These are phyloP conservation scores for Colletotrichum graminicola DNA, from an alignment of 2,329 filamentous ascomycete species.

Conservation along the genomic window DNA sequence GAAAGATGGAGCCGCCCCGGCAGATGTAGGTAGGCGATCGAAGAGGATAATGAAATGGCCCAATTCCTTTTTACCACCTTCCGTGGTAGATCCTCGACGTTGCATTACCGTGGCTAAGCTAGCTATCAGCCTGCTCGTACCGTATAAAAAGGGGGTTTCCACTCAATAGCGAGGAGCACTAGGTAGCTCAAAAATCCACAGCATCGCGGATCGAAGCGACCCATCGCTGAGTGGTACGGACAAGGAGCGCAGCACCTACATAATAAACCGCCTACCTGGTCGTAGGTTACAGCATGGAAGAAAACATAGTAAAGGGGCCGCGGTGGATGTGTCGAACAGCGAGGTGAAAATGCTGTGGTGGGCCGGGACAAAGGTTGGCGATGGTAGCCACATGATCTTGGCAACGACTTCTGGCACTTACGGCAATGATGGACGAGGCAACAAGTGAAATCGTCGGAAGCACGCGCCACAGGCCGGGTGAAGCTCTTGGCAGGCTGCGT, in stretches of 20 bases:
- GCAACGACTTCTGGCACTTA: slow-evolving; percentile 1
- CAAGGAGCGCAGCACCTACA: background rate
- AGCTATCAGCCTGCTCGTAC: slow-evolving; percentile 26
- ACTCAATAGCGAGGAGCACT: slow-evolving; percentile 21
- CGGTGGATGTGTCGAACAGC: background rate
- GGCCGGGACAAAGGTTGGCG: background rate
- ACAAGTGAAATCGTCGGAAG: background rate
- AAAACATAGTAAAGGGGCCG: background rate
- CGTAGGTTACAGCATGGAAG: background rate
- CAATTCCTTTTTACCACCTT: slow-evolving; percentile 1
- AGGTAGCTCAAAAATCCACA: slow-evolving; percentile 20
- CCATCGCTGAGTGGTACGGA: background rate
- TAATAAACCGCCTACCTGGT: background rate
- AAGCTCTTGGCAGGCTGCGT: background rate
- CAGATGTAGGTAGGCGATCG: background rate
- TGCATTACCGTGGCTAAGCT: slow-evolving; percentile 27
- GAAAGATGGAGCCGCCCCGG: background rate
- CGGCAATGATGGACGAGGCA: background rate
- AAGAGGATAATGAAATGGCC: background rate
- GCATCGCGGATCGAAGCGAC: background rate
- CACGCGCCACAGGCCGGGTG: background rate
- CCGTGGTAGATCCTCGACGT: slow-evolving; percentile 20
- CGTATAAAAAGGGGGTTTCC: slow-evolving; percentile 15
- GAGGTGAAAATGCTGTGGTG: background rate
- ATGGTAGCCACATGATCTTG: slow-evolving; percentile 9